These are phyloP conservation scores for Cymodocea nodosa DNA, from an alignment of 116 monocot genomes.

Conservation along the genomic window DNA sequence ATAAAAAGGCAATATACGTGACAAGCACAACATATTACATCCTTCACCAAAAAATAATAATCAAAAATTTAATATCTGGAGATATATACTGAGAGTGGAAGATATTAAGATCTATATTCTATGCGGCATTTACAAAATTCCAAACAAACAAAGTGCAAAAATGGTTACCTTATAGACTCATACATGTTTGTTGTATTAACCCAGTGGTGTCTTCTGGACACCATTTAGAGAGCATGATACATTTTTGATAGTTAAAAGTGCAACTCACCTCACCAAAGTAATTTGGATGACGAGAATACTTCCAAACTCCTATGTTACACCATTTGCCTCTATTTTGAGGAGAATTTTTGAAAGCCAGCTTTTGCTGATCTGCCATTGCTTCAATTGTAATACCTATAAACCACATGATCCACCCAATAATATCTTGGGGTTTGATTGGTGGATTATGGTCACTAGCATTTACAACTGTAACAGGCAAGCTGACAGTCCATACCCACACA, in stretches of 20 bases:
- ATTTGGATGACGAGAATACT: constrained; percentile 90
- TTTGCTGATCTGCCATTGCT: constrained; percentile 82
- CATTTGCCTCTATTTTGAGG: constrained; percentile 63
- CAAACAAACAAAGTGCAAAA: too few relatives aligned
- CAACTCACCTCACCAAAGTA: constrained; percentile 87
- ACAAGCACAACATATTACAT: too few relatives aligned
- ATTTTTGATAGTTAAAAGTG: not conserved
- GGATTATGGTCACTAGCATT: constrained; percentile 68
- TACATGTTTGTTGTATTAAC: too few relatives aligned
- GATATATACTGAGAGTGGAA: too few relatives aligned
- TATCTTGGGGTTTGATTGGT: constrained; percentile 54
- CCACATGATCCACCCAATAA: constrained; percentile 93
- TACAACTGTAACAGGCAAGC: constrained; percentile 78
- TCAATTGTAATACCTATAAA: constrained; percentile 49
- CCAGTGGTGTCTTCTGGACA: too few relatives aligned
- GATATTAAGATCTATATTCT: too few relatives aligned
- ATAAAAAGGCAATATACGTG: too few relatives aligned
- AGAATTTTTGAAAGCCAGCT: constrained; percentile 68
- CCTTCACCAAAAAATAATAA: too few relatives aligned
- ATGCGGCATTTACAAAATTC: too few relatives aligned
- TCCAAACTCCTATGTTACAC: constrained; percentile 84
- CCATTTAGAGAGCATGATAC: not conserved
- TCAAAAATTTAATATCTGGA: too few relatives aligned
- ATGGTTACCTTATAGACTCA: too few relatives aligned
- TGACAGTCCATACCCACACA: constrained; percentile 92